These are phyloP conservation scores for Drosera capensis DNA, from an alignment of 148 eudicot genomes.

Conservation along the genomic window DNA sequence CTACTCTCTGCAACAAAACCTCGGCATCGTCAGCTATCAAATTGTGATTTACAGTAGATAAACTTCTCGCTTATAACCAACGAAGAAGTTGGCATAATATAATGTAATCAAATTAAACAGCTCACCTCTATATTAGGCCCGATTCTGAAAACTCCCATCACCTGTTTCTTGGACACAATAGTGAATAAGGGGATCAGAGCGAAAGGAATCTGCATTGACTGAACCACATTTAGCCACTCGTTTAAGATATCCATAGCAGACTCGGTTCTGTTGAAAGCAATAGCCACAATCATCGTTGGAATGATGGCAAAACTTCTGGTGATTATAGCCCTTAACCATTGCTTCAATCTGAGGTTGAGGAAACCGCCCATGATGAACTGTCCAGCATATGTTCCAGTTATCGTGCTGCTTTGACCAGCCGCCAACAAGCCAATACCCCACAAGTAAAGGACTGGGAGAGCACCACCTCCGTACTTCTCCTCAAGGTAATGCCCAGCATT, in stretches of 20 bases:
- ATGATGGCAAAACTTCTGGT: slow-evolving; percentile 83
- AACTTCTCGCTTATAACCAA: not conserved
- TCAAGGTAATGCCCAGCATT: slow-evolving; percentile 76
- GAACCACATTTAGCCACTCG: slow-evolving; percentile 89
- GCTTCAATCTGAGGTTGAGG: slow-evolving; percentile 53
- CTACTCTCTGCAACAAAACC: slow-evolving; percentile 40
- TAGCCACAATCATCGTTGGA: slow-evolving; percentile 72
- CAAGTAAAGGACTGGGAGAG: slow-evolving; percentile 59
- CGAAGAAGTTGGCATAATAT: not conserved
- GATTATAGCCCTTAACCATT: slow-evolving; percentile 69
- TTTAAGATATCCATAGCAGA: slow-evolving; percentile 49
- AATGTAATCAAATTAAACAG: too few relatives aligned
- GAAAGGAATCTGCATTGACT: slow-evolving; percentile 76
- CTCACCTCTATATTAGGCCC: slow-evolving; percentile 53
- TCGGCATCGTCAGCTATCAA: not conserved
- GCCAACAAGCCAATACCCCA: slow-evolving; percentile 95
- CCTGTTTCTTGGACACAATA: slow-evolving; percentile 51
- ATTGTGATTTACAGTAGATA: not conserved
- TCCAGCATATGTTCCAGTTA: slow-evolving; percentile 85
- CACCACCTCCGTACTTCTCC: slow-evolving; percentile 64
- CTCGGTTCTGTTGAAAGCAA: slow-evolving; percentile 56
- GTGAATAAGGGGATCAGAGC: slow-evolving; percentile 79
- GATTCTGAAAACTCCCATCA: slow-evolving; percentile 60
- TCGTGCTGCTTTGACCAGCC: slow-evolving; percentile 88
- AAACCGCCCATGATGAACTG: slow-evolving; percentile 91